These are phyloP conservation scores for Cyberlindnera nakhonratchasimensis DNA, from an alignment of 805 yeast species.

Conservation along the genomic window DNA sequence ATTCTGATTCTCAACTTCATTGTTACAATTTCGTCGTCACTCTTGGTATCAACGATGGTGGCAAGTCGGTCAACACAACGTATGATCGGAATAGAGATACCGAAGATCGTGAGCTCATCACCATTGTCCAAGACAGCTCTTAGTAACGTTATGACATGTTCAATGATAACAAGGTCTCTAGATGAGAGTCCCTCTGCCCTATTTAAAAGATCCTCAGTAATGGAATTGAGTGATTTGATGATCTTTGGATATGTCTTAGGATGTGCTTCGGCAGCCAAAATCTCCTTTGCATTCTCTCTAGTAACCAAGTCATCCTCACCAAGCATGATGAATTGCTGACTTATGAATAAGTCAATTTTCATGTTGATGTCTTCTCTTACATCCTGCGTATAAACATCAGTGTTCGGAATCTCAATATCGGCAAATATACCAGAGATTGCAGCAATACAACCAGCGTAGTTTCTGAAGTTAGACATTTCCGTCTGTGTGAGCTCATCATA, in stretches of 20 bases:
- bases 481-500: conserved; percentile 30
- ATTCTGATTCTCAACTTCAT: conserved; percentile 42
- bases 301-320: conserved; percentile 48
- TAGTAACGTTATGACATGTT: conserved; percentile 46
- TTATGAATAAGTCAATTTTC: conserved; percentile 46
- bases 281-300: conserved; percentile 70
- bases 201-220: conserved; percentile 32
- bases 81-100: conserved; percentile 34
- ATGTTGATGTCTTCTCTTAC: conserved; percentile 32
- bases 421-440: conserved; percentile 65
- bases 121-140: conserved; percentile 38
- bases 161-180: conserved; percentile 38
- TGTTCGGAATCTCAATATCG: conserved; percentile 23
- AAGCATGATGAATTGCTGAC: conserved; percentile 46
- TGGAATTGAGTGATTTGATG: conserved; percentile 40
- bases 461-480: conserved; percentile 49
- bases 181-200: conserved; percentile 23
- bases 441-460: conserved; percentile 70
- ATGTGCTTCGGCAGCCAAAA: conserved; percentile 62
- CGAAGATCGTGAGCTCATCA: conserved; percentile 29
- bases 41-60: conserved; percentile 17
- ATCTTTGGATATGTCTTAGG: conserved; percentile 51
- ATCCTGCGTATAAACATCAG: conserved; percentile 11
- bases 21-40: conserved; percentile 5
- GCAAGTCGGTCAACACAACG: conserved; percentile 23